These are phyloP conservation scores for Fraxinus excelsior DNA, from an alignment of 257 asterid genomes.

Conservation along the genomic window DNA sequence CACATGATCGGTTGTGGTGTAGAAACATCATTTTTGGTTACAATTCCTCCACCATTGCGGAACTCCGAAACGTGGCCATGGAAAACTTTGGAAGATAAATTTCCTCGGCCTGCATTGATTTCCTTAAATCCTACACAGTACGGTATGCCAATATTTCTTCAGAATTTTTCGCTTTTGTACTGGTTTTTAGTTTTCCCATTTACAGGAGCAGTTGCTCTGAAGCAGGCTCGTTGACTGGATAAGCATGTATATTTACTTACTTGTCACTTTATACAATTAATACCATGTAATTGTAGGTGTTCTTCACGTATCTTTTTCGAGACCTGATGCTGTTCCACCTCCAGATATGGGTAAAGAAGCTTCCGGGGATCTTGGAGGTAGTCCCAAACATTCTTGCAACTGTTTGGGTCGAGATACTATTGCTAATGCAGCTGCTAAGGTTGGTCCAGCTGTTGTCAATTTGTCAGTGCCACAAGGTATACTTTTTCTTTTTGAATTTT, in stretches of 20 bases:
- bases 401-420: conserved; percentile 79
- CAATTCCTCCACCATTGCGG: conserved; percentile 37
- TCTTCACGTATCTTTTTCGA: conserved; percentile 48
- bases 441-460: conserved; percentile 90
- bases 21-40: conserved; percentile 45
- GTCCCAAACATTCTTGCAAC: conserved; percentile 55
- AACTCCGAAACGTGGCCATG: conserved; percentile 46
- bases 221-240: not conserved
- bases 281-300: conserved; percentile 45
- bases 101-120: conserved; percentile 25
- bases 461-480: conserved; percentile 70
- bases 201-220: not conserved
- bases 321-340: conserved; percentile 34
- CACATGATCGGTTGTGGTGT: not conserved
- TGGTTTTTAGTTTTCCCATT: not conserved
- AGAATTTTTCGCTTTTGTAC: not conserved
- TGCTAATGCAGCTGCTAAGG: conserved; percentile 82
- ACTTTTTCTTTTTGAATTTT: not conserved
- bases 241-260: not conserved
- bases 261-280: conserved; percentile 8
- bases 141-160: conserved; percentile 39
- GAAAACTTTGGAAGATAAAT: conserved; percentile 39
- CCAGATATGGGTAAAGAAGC: conserved; percentile 39
- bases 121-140: conserved; percentile 34
- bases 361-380: conserved; percentile 33